phyloP scores from a whole-genome alignment of 352 stramenopile species.

The Peronospora destructor region DNA sequence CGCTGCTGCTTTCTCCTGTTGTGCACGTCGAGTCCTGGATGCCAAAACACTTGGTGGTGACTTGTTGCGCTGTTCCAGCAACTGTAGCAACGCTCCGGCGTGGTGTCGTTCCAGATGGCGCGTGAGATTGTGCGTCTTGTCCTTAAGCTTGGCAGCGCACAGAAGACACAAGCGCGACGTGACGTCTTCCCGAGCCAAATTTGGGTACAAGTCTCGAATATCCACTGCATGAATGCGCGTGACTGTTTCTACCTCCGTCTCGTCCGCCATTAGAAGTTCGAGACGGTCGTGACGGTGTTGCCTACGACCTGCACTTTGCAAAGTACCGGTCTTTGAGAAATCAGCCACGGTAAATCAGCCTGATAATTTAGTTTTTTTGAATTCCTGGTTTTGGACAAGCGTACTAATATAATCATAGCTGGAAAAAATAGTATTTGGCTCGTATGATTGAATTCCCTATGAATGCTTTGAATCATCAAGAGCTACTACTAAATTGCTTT shows the following conservation, averaged over 20 bases:
- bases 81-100: slow-evolving; percentile 37
- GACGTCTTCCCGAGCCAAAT: slow-evolving; percentile 30
- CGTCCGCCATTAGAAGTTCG: slow-evolving; percentile 23
- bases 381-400: too few species aligned
- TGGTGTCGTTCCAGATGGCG: slow-evolving; percentile 52
- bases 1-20: slow-evolving; percentile 14
- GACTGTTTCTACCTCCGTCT: slow-evolving; percentile 55
- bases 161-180: slow-evolving; percentile 42
- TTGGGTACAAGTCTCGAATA: slow-evolving; percentile 44
- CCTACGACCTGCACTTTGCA: too few species aligned
- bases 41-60: slow-evolving; percentile 15
- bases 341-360: too few species aligned
- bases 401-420: too few species aligned
- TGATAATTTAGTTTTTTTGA: too few species aligned
- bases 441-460: too few species aligned
- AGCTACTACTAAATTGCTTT: too few species aligned
- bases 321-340: too few species aligned
- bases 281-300: too few species aligned
- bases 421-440: too few species aligned
- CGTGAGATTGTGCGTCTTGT: slow-evolving; percentile 66
- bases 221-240: slow-evolving; percentile 42
- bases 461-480: too few species aligned
- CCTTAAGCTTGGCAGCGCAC: slow-evolving; percentile 42
- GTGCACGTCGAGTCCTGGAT: slow-evolving; percentile 3
- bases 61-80: slow-evolving; percentile 39